Evolutionary conservation across 2,329 filamentous ascomycete species (phyloP).

Genomic region (Apiospora pterosperma): DNA sequence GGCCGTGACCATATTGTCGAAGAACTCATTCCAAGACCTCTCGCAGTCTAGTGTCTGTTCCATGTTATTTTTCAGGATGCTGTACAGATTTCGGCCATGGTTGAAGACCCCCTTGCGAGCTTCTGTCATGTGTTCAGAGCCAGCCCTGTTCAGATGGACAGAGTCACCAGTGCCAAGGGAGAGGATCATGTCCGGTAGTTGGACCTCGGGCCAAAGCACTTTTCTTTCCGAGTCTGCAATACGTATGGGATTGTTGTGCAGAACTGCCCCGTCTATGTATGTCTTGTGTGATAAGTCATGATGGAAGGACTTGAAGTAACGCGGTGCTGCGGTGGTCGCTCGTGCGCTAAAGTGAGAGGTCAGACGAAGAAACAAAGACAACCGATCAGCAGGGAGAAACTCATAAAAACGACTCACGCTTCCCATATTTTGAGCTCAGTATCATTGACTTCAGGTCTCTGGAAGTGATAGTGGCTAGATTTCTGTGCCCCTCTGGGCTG

Average conservation of each 20-base stretch:
- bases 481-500: constrained; percentile 16
- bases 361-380: background rate
- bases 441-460: background rate
- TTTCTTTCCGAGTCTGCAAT: constrained; percentile 38
- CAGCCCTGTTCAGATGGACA: background rate
- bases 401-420: constrained; percentile 27
- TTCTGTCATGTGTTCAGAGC: constrained; percentile 32
- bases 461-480: background rate
- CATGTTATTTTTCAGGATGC: constrained; percentile 21
- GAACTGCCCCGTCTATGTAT: constrained; percentile 47
- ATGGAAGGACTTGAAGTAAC: constrained; percentile 49
- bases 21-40: constrained; percentile 19
- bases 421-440: constrained; percentile 40
- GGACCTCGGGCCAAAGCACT: constrained; percentile 3
- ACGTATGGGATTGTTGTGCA: constrained; percentile 47
- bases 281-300: constrained; percentile 41
- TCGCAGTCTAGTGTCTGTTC: constrained; percentile 16
- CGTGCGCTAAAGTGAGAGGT: constrained; percentile 29
- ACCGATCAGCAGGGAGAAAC: background rate
- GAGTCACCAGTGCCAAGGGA: constrained; percentile 2
- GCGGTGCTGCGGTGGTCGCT: constrained; percentile 46
- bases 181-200: background rate
- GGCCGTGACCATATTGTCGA: constrained; percentile 7
- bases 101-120: constrained; percentile 11
- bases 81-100: constrained; percentile 24